These are phyloP conservation scores for Deinandra increscens DNA, from an alignment of 129 eudicot species.

Conservation along the genomic window DNA sequence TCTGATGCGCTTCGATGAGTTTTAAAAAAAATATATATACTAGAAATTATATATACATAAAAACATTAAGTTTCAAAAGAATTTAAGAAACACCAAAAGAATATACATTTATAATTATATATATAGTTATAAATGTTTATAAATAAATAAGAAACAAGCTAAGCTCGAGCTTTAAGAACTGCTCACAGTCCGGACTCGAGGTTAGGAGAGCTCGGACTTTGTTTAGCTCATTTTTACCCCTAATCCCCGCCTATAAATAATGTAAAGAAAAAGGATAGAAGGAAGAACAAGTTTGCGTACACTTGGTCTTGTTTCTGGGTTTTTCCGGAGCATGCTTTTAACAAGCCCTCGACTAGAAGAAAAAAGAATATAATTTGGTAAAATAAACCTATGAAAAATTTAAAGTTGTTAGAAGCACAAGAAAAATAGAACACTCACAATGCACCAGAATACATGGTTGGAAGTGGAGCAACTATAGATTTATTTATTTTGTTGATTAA, in stretches of 20 bases:
- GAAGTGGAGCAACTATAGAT: constrained; percentile 87
- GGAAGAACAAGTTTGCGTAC: constrained; percentile 44
- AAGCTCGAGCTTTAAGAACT: too few species aligned
- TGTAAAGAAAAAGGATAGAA: constrained; percentile 13
- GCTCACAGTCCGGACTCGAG: too few species aligned
- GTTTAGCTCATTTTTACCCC: background rate
- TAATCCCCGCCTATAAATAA: background rate
- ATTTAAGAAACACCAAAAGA: too few species aligned
- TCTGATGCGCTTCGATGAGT: too few species aligned
- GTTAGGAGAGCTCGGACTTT: too few species aligned
- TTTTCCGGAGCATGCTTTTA: constrained; percentile 90
- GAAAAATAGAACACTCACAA: constrained; percentile 56
- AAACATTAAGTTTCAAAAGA: too few species aligned
- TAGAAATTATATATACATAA: too few species aligned
- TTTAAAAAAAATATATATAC: too few species aligned
- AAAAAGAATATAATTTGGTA: background rate
- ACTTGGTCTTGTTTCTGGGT: constrained; percentile 93
- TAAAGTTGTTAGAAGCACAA: background rate
- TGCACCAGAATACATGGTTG: constrained; percentile 80
- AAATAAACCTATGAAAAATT: constrained; percentile 9
- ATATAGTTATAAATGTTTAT: too few species aligned
- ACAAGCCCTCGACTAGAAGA: constrained; percentile 75
- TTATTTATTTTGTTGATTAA: constrained; percentile 87
- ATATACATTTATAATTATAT: too few species aligned
- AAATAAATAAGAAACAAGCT: too few species aligned